Conservation (phyloP, 257 asterid genomes). For the Perilla frutescens region DNA sequence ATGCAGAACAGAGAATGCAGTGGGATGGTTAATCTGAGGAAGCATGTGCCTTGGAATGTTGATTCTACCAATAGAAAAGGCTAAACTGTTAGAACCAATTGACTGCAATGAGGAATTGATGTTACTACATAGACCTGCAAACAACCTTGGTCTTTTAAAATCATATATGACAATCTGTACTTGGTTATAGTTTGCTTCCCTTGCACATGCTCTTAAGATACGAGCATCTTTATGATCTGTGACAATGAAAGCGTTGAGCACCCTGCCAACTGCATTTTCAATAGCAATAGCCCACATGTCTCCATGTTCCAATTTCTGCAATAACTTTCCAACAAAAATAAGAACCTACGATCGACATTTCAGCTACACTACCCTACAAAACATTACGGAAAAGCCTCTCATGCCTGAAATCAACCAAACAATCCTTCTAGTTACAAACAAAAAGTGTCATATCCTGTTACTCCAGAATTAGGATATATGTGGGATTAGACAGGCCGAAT, state of each 20-base stretch:
- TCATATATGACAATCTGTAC: constrained; percentile 80
- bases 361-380: constrained; percentile 11
- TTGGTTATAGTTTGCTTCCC: constrained; percentile 67
- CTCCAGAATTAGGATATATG: background rate
- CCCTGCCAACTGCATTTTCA: constrained; percentile 80
- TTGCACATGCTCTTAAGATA: constrained; percentile 75
- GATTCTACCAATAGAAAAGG: constrained; percentile 59
- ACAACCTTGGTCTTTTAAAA: constrained; percentile 80
- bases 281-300: constrained; percentile 83
- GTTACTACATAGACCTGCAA: constrained; percentile 28
- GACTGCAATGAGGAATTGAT: constrained; percentile 26
- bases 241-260: constrained; percentile 87
- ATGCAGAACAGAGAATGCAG: constrained; percentile 68
- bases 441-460: constrained; percentile 10
- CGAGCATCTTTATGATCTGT: constrained; percentile 82
- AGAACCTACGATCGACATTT: constrained; percentile 25
- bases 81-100: constrained; percentile 33
- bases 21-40: constrained; percentile 90
- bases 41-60: constrained; percentile 87
- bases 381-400: background rate
- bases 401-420: constrained; percentile 18
- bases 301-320: constrained; percentile 75
- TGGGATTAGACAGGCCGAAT: background rate
- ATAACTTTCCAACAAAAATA: constrained; percentile 30
- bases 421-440: constrained; percentile 26